These are phyloP conservation scores for Fragaria iinumae DNA, from an alignment of 306 rosid genomes.

Conservation along the genomic window DNA sequence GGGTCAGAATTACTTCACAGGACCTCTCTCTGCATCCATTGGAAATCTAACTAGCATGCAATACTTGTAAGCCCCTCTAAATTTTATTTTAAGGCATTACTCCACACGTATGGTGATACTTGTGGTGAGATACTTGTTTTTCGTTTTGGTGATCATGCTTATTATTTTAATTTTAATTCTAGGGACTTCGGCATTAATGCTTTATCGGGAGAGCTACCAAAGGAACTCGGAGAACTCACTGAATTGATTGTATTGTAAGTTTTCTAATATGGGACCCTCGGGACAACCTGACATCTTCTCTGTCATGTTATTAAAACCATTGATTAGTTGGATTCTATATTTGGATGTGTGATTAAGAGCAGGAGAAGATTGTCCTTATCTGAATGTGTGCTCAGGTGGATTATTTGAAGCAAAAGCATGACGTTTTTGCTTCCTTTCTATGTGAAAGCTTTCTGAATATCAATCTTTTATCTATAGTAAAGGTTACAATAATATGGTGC, in stretches of 20 bases:
- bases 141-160: neutral
- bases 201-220: constrained; percentile 73
- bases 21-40: constrained; percentile 58
- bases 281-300: neutral
- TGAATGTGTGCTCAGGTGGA: neutral
- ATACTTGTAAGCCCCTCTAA: constrained; percentile 48
- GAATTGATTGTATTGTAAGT: constrained; percentile 47
- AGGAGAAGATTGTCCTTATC: neutral
- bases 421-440: neutral
- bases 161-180: constrained; percentile 3
- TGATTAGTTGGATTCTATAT: neutral
- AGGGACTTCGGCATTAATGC: constrained; percentile 63
- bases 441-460: neutral
- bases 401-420: neutral
- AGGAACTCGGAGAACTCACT: constrained; percentile 62
- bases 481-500: neutral
- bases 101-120: neutral
- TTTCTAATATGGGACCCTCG: neutral
- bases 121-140: neutral
- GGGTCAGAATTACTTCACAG: constrained; percentile 62
- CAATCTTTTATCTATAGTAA: neutral
- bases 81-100: neutral
- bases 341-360: neutral
- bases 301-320: neutral
- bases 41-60: constrained; percentile 66